A percentile compares a stretch with the other conserved stretches of the same genome.
These are phyloP conservation scores for Sclerospora graminicola DNA, from an alignment of 352 stramenopile species.

Conservation along the genomic window DNA sequence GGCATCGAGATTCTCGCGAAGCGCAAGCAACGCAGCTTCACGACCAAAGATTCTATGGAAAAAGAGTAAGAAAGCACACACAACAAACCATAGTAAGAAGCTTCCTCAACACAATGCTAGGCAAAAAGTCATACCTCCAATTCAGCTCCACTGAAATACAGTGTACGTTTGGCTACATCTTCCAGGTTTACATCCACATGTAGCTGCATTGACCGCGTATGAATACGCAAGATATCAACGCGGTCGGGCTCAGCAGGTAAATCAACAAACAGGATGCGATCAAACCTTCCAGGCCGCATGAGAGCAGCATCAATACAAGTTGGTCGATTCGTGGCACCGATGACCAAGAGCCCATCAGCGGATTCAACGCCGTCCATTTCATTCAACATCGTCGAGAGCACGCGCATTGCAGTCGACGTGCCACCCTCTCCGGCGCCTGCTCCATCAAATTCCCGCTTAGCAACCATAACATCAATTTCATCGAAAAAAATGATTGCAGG, in stretches of 20 bases:
- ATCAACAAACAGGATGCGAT: constrained; percentile 93
- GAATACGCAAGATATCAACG: constrained; percentile 65
- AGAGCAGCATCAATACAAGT: constrained; percentile 97
- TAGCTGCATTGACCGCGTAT: constrained; percentile 54
- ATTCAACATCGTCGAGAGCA: constrained; percentile 96
- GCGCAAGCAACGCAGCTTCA: constrained; percentile 60
- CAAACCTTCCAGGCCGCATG: constrained; percentile 92
- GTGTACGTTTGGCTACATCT: constrained; percentile 35
- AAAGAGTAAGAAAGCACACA: constrained; percentile 5
- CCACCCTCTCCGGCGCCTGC: constrained; percentile 22
- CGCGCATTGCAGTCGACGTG: constrained; percentile 69
- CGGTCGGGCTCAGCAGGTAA: constrained; percentile 63
- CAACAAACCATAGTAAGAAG: no score
- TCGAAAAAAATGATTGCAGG: constrained; percentile 91
- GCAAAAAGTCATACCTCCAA: constrained; percentile 76
- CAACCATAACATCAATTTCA: constrained; percentile 82
- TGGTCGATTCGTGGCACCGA: constrained; percentile 95
- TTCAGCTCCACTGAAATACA: constrained; percentile 79
- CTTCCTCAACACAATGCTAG: no score
- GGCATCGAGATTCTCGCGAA: constrained; percentile 64
- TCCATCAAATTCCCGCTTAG: constrained; percentile 65
- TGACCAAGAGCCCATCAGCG: constrained; percentile 91
- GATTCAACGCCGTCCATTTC: constrained; percentile 97
- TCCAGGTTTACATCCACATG: constrained; percentile 52
- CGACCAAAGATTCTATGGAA: constrained; percentile 72